Evolutionary conservation across 2,329 filamentous ascomycete genomes (phyloP).

Genomic region (Diaporthe ampelina): DNA sequence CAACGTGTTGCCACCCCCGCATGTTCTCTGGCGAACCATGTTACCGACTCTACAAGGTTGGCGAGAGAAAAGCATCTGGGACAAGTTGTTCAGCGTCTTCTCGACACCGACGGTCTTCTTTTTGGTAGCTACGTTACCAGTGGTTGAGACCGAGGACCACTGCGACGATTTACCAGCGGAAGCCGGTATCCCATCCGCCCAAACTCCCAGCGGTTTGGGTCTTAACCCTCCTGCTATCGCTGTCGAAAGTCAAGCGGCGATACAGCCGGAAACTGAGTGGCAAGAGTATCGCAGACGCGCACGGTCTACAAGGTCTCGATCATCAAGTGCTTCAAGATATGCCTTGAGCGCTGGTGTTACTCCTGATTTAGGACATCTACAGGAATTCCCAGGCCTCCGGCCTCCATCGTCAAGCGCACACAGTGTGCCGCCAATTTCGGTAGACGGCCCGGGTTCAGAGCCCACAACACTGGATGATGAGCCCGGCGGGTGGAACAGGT

Average conservation of each 20-base stretch:
- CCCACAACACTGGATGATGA: slow-evolving; percentile 49
- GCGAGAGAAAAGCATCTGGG: slow-evolving; percentile 86
- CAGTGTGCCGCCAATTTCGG: slow-evolving; percentile 43
- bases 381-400: slow-evolving; percentile 35
- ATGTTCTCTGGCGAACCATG: slow-evolving; percentile 78
- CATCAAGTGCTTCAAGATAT: slow-evolving; percentile 37
- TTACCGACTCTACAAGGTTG: slow-evolving; percentile 91
- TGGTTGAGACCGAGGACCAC: slow-evolving; percentile 85
- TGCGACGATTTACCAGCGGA: slow-evolving; percentile 65
- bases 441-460: slow-evolving; percentile 34
- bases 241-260: slow-evolving; percentile 50
- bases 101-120: slow-evolving; percentile 93
- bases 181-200: slow-evolving; percentile 50
- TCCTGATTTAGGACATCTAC: slow-evolving; percentile 32
- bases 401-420: slow-evolving; percentile 14
- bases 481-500: slow-evolving; percentile 84
- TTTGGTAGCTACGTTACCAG: slow-evolving; percentile 89
- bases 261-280: slow-evolving; percentile 68
- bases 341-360: slow-evolving; percentile 21
- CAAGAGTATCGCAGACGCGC: slow-evolving; percentile 68
- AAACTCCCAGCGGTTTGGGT: slow-evolving; percentile 47
- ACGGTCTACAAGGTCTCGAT: slow-evolving; percentile 49
- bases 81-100: slow-evolving; percentile 83
- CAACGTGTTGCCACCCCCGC: slow-evolving; percentile 77
- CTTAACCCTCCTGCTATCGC: slow-evolving; percentile 54